Percentiles rank a stretch among this genome's conserved stretches.
These are phyloP conservation scores for Colletotrichum phormii DNA, from an alignment of 2,329 filamentous ascomycete species.

Conservation along the genomic window DNA sequence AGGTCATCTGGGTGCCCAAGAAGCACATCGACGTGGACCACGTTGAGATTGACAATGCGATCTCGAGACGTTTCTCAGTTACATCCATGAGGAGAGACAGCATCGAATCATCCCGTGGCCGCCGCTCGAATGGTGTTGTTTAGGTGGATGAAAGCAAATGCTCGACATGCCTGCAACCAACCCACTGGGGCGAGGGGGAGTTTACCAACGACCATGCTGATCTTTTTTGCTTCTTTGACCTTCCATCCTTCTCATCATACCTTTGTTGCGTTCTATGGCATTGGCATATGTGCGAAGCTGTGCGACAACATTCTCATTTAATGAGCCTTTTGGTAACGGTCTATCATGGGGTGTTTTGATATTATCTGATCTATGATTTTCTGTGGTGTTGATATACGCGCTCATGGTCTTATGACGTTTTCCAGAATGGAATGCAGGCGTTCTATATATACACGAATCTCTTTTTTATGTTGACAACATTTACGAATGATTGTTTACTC, in stretches of 20 bases:
- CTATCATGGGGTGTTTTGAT: background rate
- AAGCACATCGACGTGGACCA: slow-evolving; percentile 40
- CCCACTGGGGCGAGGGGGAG: background rate
- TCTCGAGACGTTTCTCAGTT: slow-evolving; percentile 19
- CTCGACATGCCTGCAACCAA: background rate
- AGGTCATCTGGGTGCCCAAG: slow-evolving; percentile 35
- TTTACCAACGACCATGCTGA: background rate
- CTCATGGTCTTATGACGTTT: background rate
- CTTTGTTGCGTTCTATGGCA: slow-evolving; percentile 3
- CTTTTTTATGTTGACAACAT: background rate
- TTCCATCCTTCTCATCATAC: background rate
- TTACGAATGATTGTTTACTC: background rate
- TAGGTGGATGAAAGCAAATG: background rate
- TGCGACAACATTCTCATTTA: background rate
- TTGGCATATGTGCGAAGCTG: slow-evolving; percentile 8
- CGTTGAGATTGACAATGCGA: slow-evolving; percentile 34
- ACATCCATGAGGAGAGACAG: slow-evolving; percentile 22
- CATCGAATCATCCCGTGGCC: slow-evolving; percentile 24
- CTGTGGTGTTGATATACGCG: slow-evolving; percentile 1
- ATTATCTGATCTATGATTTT: background rate
- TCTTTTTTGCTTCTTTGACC: background rate
- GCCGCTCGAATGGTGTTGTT: slow-evolving; percentile 1
- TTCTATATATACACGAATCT: slow-evolving; percentile 8
- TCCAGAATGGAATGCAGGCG: slow-evolving; percentile 9
- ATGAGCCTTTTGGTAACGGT: background rate